Evolutionary conservation across 2,329 filamentous ascomycete species (phyloP).

Genomic region (Penicillium sp.): DNA sequence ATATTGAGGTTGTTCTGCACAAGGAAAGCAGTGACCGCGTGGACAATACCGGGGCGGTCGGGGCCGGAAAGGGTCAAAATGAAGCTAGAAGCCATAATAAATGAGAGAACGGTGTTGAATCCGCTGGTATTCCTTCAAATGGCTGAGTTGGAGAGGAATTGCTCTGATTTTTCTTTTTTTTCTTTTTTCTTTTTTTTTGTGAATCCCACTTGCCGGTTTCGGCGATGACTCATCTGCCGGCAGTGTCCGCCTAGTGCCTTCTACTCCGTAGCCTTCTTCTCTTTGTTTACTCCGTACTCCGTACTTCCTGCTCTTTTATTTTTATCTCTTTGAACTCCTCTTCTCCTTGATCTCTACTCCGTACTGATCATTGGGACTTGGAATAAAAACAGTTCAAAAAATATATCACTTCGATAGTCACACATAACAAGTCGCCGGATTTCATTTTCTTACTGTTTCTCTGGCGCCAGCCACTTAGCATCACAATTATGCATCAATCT

Average conservation of each 20-base stretch:
- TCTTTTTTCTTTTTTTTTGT: not conserved
- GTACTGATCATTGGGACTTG: too few species aligned
- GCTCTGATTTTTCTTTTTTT: not conserved
- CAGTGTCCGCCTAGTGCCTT: not conserved
- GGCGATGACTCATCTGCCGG: constrained; percentile 6
- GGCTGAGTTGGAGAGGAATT: not conserved
- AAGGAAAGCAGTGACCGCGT: constrained; percentile 77
- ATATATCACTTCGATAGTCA: not conserved
- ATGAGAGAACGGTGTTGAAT: constrained; percentile 30
- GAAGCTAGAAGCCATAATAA: constrained; percentile 54
- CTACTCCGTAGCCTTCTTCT: too few species aligned
- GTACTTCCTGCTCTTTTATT: too few species aligned
- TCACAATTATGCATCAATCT: not conserved
- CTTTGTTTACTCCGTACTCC: too few species aligned
- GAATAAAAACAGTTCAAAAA: too few species aligned
- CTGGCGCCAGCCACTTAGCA: not conserved
- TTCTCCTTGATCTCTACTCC: not conserved
- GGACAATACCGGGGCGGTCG: constrained; percentile 80
- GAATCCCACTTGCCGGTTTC: constrained; percentile 7
- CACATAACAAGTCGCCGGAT: not conserved
- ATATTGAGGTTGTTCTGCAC: constrained; percentile 75
- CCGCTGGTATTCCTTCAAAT: constrained; percentile 5
- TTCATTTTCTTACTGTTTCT: not conserved
- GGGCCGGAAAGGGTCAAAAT: constrained; percentile 81
- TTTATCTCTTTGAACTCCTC: too few species aligned